These are phyloP conservation scores for Ceratobasidium sp. DNA, from an alignment of 1,284 basidiomycete species.

Conservation along the genomic window DNA sequence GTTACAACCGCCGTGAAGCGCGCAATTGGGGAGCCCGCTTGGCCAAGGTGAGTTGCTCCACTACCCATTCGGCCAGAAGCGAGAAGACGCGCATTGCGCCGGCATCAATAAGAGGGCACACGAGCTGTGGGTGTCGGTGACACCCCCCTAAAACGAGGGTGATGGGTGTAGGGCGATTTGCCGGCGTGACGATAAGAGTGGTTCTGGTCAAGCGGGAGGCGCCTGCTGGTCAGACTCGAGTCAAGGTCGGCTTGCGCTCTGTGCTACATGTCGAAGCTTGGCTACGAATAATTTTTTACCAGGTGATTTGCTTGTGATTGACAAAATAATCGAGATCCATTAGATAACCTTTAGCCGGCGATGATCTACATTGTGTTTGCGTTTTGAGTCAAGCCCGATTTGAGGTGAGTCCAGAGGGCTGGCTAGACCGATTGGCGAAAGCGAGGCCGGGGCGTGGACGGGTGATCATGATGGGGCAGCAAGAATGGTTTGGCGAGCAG, in stretches of 20 bases:
- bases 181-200: slow-evolving; percentile 8
- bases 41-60: slow-evolving; percentile 20
- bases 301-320: neutral
- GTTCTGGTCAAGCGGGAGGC: neutral
- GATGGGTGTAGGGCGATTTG: slow-evolving; percentile 7
- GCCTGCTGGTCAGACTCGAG: neutral
- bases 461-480: neutral
- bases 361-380: slow-evolving; percentile 13
- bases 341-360: slow-evolving; percentile 34
- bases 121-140: slow-evolving; percentile 1
- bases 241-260: neutral
- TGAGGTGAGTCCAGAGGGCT: slow-evolving; percentile 12
- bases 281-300: neutral
- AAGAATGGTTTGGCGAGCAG: slow-evolving; percentile 4
- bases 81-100: slow-evolving; percentile 12
- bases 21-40: neutral
- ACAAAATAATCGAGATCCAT: slow-evolving; percentile 20
- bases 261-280: neutral
- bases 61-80: neutral
- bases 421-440: slow-evolving; percentile 12
- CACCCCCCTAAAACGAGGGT: neutral
- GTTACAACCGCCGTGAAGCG: neutral
- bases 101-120: slow-evolving; percentile 9
- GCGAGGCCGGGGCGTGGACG: slow-evolving; percentile 22
- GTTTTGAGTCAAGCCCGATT: slow-evolving; percentile 20